Base-by-base conservation (phyloP, 371 early-diverging fungal genomes). In the Mucor racemosus region DNA sequence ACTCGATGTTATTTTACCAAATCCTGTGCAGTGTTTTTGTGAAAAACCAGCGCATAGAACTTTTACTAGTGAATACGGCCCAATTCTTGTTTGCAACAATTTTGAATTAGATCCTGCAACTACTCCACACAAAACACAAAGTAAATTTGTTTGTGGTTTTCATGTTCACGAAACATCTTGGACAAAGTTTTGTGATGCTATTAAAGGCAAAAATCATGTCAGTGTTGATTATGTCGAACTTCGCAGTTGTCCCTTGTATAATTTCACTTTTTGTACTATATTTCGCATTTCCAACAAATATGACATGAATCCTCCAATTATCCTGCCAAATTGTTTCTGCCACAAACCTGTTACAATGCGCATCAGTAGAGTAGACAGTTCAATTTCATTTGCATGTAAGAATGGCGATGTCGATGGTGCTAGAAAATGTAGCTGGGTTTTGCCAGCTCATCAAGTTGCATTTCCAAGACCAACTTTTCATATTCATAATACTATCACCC, bases 241-340 rank as follows among this genome's bases (percentile, higher is more conserved):
- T 2, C 65, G 41, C 7, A 64, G 70, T 1, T 85, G 85, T 58
- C 77, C 81, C 0, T 66, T 60, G 5, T 83, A 81, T 50, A 85
- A 85, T 48, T 80, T 71, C 36, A 81, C 85, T 0, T 83, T 75
- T 59, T 85, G 85, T 46, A 69, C 77, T n/a, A 39, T 65, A 10
- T 81, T 83, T 39, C 38, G 62, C 13, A n/a, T 65, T 5, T 60
- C 36, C 14, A 85, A 83, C 57, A 8, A 21, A 5, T 68, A 38
- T n/a, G 34, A 41, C 10, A 61, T 56, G 10, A 31, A 38, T 1
- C 55, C 68, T 19, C 69, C 71, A 31, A 60, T 65, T 10, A 41
- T 58, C 5, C 19, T 63, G 2, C 77, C 79, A 31, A 34, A 59
- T 0, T 79, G 80, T 42, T 77, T 76, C 55, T 79, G 80, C 53